phyloP scores from a whole-genome alignment of 352 stramenopile species.

The Globisporangium canariense region DNA sequence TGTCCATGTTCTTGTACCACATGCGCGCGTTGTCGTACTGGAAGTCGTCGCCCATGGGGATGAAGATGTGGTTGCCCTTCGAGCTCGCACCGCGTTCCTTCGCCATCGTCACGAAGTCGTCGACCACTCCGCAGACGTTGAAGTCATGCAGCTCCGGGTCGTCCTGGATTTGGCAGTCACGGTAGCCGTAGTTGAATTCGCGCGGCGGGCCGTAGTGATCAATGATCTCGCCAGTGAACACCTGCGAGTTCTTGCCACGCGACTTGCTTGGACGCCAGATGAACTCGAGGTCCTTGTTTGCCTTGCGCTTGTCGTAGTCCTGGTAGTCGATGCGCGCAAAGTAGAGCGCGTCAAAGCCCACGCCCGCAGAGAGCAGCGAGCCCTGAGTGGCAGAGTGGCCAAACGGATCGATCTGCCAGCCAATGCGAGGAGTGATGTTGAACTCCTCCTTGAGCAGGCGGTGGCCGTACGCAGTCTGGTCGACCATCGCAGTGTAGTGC shows the following conservation, averaged over 20 bases:
- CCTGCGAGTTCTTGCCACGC: constrained; percentile 73
- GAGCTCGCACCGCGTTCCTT: constrained; percentile 66
- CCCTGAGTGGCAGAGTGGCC: constrained; percentile 91
- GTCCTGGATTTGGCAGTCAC: constrained; percentile 82
- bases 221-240: constrained; percentile 89
- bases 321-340: constrained; percentile 98
- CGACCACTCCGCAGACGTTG: constrained; percentile 85
- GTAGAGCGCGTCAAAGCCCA: constrained; percentile 96
- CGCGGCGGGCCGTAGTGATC: constrained; percentile 73
- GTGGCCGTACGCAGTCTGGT: constrained; percentile 97
- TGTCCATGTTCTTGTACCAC: constrained; percentile 96
- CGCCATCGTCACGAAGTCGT: constrained; percentile 80
- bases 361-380: constrained; percentile 85
- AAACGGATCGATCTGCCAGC: constrained; percentile 99
- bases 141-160: constrained; percentile 84
- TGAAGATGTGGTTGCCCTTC: constrained; percentile 81
- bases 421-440: constrained; percentile 91
- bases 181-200: constrained; percentile 71
- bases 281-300: constrained; percentile 90
- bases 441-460: constrained; percentile 94
- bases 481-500: constrained; percentile 97
- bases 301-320: constrained; percentile 89
- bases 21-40: constrained; percentile 85
- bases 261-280: constrained; percentile 92
- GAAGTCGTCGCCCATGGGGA: constrained; percentile 95